A percentile compares a stretch with the other conserved stretches of the same genome.
Evolutionary conservation across 257 asterid species (phyloP).

Genomic region (Solanum peruvianum): DNA sequence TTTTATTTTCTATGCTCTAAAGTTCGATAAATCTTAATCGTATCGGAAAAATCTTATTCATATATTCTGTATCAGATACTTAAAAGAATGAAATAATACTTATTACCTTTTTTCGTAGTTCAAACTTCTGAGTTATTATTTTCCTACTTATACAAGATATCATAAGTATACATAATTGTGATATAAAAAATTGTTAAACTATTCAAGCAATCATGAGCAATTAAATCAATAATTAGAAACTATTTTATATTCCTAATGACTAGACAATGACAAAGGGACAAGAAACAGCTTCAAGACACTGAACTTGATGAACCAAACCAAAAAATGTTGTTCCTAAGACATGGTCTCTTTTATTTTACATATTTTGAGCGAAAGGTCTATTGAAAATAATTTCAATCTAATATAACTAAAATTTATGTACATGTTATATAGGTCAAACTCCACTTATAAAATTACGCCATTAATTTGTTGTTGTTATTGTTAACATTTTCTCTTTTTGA

Average conservation of each 20-base stretch:
- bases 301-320: not conserved
- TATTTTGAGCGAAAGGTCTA: not conserved
- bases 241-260: not conserved
- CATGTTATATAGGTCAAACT: not conserved
- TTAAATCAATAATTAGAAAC: not conserved
- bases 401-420: not conserved
- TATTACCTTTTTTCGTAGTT: not conserved
- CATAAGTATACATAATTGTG: not conserved
- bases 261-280: not conserved
- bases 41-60: not conserved
- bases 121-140: not conserved
- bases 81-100: not conserved
- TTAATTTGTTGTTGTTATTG: not conserved
- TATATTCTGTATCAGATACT: no score
- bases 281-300: not conserved
- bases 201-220: not conserved
- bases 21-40: not conserved
- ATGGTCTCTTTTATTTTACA: not conserved
- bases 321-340: not conserved
- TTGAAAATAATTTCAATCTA: not conserved
- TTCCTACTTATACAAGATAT: not conserved
- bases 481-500: not conserved
- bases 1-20: no score
- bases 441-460: not conserved
- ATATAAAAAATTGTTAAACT: not conserved